Evolutionary conservation across 169 alveolate species (phyloP).

Genomic region (Babesia gibsoni): DNA sequence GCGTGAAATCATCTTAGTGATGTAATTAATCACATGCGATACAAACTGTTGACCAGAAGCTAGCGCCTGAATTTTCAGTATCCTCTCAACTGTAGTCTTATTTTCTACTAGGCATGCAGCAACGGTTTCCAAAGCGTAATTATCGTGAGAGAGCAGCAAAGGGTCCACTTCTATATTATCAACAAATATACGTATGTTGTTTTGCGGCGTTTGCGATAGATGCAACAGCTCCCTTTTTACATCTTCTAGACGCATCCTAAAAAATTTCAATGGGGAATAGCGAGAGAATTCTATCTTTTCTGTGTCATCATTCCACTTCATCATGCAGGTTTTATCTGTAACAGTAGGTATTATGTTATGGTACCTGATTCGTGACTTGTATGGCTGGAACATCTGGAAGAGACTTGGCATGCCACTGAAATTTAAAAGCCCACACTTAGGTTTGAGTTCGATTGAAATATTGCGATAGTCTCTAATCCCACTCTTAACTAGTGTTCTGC

Average conservation of each 20-base stretch:
- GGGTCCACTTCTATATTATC: slow-evolving; percentile 45
- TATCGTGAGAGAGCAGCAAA: neutral
- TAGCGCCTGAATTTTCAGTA: slow-evolving; percentile 28
- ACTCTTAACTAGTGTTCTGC: slow-evolving; percentile 18
- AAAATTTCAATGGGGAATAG: slow-evolving; percentile 45
- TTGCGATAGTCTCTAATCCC: slow-evolving; percentile 23
- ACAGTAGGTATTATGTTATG: slow-evolving; percentile 1
- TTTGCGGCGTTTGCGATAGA: slow-evolving; percentile 37
- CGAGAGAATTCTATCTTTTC: neutral
- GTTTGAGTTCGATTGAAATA: slow-evolving; percentile 66
- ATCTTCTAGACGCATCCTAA: slow-evolving; percentile 1
- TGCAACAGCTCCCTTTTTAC: slow-evolving; percentile 23
- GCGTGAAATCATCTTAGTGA: neutral
- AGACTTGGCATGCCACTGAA: slow-evolving; percentile 63
- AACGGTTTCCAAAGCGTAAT: neutral
- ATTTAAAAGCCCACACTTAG: slow-evolving; percentile 71
- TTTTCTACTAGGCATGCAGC: slow-evolving; percentile 30
- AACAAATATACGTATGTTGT: slow-evolving; percentile 55
- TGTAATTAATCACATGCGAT: slow-evolving; percentile 4
- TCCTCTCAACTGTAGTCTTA: neutral
- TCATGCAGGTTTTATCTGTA: neutral
- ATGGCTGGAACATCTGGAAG: slow-evolving; percentile 65
- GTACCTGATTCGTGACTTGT: slow-evolving; percentile 56
- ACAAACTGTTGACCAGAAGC: slow-evolving; percentile 38
- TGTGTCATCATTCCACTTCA: neutral